A percentile compares a stretch with the other conserved stretches of the same genome.
phyloP scores from a whole-genome alignment of 768 basidiomycete genomes.

The Kwoniella pini region DNA sequence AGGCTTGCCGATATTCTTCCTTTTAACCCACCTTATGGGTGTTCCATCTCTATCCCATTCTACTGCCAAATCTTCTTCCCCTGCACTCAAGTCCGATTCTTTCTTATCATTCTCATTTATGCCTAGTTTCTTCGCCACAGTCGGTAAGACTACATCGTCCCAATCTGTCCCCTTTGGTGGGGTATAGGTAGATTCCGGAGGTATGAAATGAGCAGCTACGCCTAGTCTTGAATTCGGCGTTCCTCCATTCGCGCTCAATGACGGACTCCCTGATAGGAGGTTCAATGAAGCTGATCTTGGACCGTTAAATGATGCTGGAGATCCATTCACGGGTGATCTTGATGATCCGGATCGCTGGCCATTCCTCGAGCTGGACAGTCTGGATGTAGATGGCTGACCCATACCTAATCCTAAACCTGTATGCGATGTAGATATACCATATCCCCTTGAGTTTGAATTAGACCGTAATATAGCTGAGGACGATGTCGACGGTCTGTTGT shows the following conservation, averaged over 20 bases:
- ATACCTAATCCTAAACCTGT: conserved; percentile 23
- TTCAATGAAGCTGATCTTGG: conserved; percentile 20
- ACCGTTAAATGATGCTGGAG: background rate
- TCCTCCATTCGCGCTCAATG: conserved; percentile 6
- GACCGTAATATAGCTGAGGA: background rate
- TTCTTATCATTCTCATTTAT: conserved; percentile 25
- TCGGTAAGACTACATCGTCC: conserved; percentile 48
- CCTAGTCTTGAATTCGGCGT: conserved; percentile 32
- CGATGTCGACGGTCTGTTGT: conserved; percentile 16
- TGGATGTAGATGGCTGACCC: conserved; percentile 18
- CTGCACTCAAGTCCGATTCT: background rate
- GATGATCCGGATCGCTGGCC: background rate
- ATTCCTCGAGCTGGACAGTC: background rate
- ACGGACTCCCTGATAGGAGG: conserved; percentile 21
- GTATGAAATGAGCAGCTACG: conserved; percentile 48
- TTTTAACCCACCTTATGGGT: conserved; percentile 45
- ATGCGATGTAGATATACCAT: conserved; percentile 11
- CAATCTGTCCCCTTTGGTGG: conserved; percentile 47
- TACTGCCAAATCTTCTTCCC: conserved; percentile 44
- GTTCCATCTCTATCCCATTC: conserved; percentile 50
- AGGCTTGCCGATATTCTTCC: background rate
- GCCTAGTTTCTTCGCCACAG: conserved; percentile 46
- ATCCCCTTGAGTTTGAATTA: background rate
- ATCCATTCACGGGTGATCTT: conserved; percentile 1
- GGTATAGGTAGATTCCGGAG: conserved; percentile 40